Percentiles rank a stretch among this genome's conserved stretches.
Evolutionary conservation across 1,284 basidiomycete genomes (phyloP).

Genomic region (Fomitopsis betulina): DNA sequence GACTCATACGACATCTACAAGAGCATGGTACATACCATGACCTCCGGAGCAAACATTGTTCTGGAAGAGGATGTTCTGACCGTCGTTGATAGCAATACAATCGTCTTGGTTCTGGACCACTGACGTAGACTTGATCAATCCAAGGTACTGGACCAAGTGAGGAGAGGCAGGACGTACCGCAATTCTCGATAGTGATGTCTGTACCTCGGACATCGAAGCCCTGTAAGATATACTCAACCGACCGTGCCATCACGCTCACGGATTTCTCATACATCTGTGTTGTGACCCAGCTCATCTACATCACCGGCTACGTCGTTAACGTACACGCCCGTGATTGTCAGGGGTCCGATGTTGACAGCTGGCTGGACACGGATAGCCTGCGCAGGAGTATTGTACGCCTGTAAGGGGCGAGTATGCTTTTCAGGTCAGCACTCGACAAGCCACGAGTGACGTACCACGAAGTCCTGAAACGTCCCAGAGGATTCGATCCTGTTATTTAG

Average conservation of each 20-base stretch:
- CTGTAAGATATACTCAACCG: background rate
- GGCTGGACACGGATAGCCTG: slow-evolving; percentile 3
- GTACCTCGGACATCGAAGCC: slow-evolving; percentile 6
- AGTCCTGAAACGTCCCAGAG: slow-evolving; percentile 4
- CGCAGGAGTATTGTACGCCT: slow-evolving; percentile 6
- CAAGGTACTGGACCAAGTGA: background rate
- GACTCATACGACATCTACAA: background rate
- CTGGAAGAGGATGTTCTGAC: slow-evolving; percentile 49
- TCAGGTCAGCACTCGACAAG: too few species aligned
- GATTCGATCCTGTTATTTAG: slow-evolving; percentile 1
- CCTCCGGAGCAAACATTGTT: slow-evolving; percentile 51
- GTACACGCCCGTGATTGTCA: background rate
- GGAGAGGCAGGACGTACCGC: background rate
- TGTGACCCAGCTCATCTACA: slow-evolving; percentile 3
- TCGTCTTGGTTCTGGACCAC: slow-evolving; percentile 43
- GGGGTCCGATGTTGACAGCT: background rate
- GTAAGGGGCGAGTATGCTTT: background rate
- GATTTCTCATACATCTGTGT: slow-evolving; percentile 1
- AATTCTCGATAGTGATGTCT: slow-evolving; percentile 4
- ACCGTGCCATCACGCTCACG: background rate
- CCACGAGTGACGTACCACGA: background rate
- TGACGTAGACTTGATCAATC: background rate
- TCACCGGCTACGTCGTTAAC: slow-evolving; percentile 6
- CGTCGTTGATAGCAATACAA: slow-evolving; percentile 58
- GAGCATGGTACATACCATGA: slow-evolving; percentile 35